A percentile compares a stretch with the other conserved stretches of the same genome.
Evolutionary conservation across 306 rosid species (phyloP).

Genomic region (Fagus crenata): DNA sequence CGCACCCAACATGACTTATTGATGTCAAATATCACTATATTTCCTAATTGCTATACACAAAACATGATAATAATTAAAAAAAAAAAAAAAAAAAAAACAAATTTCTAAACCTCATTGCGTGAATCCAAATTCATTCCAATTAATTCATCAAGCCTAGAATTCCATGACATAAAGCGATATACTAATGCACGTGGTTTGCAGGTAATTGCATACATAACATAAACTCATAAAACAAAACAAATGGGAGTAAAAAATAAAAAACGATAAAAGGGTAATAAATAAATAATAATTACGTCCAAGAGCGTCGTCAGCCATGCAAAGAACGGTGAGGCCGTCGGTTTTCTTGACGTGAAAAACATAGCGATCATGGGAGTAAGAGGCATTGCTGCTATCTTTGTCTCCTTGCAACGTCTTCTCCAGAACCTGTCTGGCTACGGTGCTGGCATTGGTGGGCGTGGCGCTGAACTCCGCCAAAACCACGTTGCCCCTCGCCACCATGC

Average conservation of each 20-base stretch:
- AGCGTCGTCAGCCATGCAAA: conserved; percentile 64
- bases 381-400: conserved; percentile 46
- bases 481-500: conserved; percentile 52
- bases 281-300: conserved; percentile 42
- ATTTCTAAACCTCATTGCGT: not conserved
- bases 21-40: not conserved
- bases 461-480: conserved; percentile 57
- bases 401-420: conserved; percentile 36
- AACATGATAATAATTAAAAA: not conserved
- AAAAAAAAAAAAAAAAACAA: not conserved
- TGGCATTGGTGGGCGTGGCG: conserved; percentile 46
- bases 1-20: not conserved
- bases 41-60: not conserved
- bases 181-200: too few species aligned
- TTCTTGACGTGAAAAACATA: conserved; percentile 56
- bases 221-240: too few species aligned
- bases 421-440: conserved; percentile 47
- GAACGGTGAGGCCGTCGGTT: conserved; percentile 57
- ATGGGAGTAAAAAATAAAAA: not conserved
- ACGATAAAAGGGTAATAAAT: not conserved
- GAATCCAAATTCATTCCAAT: not conserved
- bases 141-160: not conserved
- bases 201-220: too few species aligned
- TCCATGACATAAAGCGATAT: not conserved
- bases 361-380: conserved; percentile 56